A percentile compares a stretch with the other conserved stretches of the same genome.
Conservation (phyloP, 352 stramenopile genomes). For the Globisporangium sylvaticum region DNA sequence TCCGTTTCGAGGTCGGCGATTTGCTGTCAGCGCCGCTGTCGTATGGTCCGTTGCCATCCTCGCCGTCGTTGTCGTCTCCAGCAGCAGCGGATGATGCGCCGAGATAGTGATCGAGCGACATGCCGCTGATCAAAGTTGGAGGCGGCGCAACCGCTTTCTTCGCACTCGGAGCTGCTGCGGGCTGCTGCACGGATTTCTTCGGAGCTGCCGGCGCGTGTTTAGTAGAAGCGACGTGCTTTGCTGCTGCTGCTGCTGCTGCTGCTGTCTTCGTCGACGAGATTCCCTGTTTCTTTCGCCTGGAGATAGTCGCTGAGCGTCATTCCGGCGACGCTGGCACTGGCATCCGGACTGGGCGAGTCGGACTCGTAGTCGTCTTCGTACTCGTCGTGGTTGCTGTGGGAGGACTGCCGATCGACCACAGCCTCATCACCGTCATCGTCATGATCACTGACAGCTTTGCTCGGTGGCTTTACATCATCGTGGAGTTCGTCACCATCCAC, state of each 20-base stretch:
- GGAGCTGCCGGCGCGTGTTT: slow-evolving; percentile 1
- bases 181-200: neutral
- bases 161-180: neutral
- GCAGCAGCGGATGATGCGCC: slow-evolving; percentile 23
- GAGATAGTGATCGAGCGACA: slow-evolving; percentile 64
- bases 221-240: neutral
- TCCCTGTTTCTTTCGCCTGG: slow-evolving; percentile 20
- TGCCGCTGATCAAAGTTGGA: slow-evolving; percentile 36
- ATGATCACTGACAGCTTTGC: slow-evolving; percentile 8
- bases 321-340: slow-evolving; percentile 22
- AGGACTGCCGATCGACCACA: neutral
- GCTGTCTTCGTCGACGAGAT: slow-evolving; percentile 2
- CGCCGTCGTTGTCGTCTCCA: slow-evolving; percentile 10
- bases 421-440: neutral
- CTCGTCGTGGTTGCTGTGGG: slow-evolving; percentile 15
- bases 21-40: slow-evolving; percentile 22
- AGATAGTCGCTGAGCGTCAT: slow-evolving; percentile 64
- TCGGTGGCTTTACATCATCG: neutral
- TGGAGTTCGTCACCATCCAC: neutral
- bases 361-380: slow-evolving; percentile 51
- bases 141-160: slow-evolving; percentile 22
- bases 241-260: neutral
- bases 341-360: slow-evolving; percentile 19
- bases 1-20: slow-evolving; percentile 34
- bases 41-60: neutral